Base-by-base conservation (phyloP, 2,329 filamentous ascomycete species). In the Teratosphaeriaceae sp. region DNA sequence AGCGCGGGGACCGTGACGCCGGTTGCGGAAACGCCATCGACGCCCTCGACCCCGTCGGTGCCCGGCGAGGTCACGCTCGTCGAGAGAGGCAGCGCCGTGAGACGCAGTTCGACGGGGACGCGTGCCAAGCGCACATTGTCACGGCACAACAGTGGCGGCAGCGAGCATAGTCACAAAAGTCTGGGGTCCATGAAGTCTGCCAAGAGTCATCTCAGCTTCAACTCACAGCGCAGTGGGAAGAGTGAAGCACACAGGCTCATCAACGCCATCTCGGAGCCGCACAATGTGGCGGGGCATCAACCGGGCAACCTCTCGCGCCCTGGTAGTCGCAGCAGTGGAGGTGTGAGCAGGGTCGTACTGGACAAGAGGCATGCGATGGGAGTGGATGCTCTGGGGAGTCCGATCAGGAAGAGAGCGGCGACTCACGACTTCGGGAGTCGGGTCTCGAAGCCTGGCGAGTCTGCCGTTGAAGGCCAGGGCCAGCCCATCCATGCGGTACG, bases 161-260 rank as follows among this genome's bases (percentile, higher is more conserved):
- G 70, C 48, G 43, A 68, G n/a, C 65, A 50, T 2, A 82, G 79
- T 49, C 73, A 66, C 13, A 66, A 60, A 30, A 79, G 79, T 49
- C 57, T 63, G 12, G 65, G 61, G 34, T 81, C 67, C 42, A 57
- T 66, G 1, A 65, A 61, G 45, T 69, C 65, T 23, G 55, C 44
- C 9, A 54, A 53, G 5, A 69, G 66, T 45, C 52, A 43, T 13
- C 41, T 51, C 13, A 64, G 59, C 46, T 45, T 45, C 21, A 45
- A 53, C 0, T 64, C 60, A 1, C 46, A 44, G 5, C 56, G 49
- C 11, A 73, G 78, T 51, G 65, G 58, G 27, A 72, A 68, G 53
- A 81, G 78, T 52, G 80, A 86, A 51, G 80, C 83, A 0, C 83
- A 87, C 47, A 70, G 83, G 21, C 66, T 88, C 11, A 86, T 87